Base-by-base conservation (phyloP, 352 stramenopile species). In the Pythium oligandrum region DNA sequence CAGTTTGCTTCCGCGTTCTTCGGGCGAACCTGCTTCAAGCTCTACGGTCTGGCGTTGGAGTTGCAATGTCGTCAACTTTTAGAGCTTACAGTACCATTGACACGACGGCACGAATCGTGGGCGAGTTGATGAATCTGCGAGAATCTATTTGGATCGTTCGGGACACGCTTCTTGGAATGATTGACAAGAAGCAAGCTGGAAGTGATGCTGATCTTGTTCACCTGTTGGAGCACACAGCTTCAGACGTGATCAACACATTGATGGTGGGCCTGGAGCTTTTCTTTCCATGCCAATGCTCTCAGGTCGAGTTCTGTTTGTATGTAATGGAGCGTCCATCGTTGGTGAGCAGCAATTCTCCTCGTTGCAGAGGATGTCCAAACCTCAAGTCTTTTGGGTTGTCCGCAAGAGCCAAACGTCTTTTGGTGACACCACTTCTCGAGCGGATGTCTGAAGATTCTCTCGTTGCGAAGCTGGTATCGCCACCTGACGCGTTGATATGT, bases 181-280 rank as follows among this genome's bases (percentile, higher is more conserved):
- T 48, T 48, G 43, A 48, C 43, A 30, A 11, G 9, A 48, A 48
- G 43, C 9, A 48, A 31, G 43, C 17, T 11, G 43, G 17, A 48
- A 48, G 9, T 48, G 43, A 48, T 48, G 43, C 17, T 26, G 17
- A 26, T 26, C 17, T 26, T 26, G 17, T 0, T 26, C 17, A 26
- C 17, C 17, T 26, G 17, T 26, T 26, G 17, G 17, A 26, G 17
- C 17, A 26, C 17, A 26, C 17, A 26, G 17, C 35, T 5, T 39
- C 35, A 2, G 76, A 90, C 44, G 81, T 82, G 0, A 72, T 81
- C 4, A 56, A 63, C 2, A 74, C 73, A 0, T 64, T 97, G 2
- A 86, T 96, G 68, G 57, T 89, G 5, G 86, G 82, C 0, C 76
- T 96, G 17, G 88, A 97, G 32, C 38, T 97, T 1, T 96, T 97